These are phyloP conservation scores for Croton setiger DNA, from an alignment of 441 rosid species.

Conservation along the genomic window DNA sequence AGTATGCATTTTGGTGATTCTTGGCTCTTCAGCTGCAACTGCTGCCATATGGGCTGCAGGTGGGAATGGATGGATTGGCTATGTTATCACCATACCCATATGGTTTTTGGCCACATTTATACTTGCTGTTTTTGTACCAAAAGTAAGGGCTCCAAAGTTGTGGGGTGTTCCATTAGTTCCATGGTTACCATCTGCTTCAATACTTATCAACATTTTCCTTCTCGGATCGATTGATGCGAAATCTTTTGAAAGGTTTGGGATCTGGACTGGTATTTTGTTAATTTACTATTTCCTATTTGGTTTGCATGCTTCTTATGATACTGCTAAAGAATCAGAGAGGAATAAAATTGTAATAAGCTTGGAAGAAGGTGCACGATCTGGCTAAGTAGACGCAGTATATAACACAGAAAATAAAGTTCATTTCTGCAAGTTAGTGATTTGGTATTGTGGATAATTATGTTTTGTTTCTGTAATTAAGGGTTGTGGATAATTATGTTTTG, in stretches of 20 bases:
- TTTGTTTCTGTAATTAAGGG: no score
- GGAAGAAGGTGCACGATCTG: slow-evolving; percentile 12
- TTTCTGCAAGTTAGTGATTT: no score
- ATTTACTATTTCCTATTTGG: slow-evolving; percentile 69
- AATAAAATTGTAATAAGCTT: not conserved
- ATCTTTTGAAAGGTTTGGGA: slow-evolving; percentile 52
- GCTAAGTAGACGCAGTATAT: not conserved
- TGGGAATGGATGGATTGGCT: slow-evolving; percentile 51
- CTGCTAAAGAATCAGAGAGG: slow-evolving; percentile 35
- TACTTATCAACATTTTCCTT: slow-evolving; percentile 60
- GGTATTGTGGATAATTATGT: no score
- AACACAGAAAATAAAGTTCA: not conserved
- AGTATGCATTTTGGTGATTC: slow-evolving; percentile 34
- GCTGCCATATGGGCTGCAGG: slow-evolving; percentile 54
- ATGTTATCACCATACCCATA: slow-evolving; percentile 46
- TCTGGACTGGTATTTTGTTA: slow-evolving; percentile 54
- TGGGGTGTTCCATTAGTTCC: slow-evolving; percentile 89
- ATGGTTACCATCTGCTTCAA: slow-evolving; percentile 71
- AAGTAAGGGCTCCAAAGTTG: slow-evolving; percentile 52
- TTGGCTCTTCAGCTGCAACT: slow-evolving; percentile 49
- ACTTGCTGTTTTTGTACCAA: slow-evolving; percentile 47
- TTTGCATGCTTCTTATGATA: slow-evolving; percentile 69
- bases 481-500: no score
- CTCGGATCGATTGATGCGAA: slow-evolving; percentile 59
- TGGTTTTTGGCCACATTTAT: slow-evolving; percentile 50